phyloP scores from a whole-genome alignment of 2,329 filamentous ascomycete genomes.

The Rutstroemia sp. region DNA sequence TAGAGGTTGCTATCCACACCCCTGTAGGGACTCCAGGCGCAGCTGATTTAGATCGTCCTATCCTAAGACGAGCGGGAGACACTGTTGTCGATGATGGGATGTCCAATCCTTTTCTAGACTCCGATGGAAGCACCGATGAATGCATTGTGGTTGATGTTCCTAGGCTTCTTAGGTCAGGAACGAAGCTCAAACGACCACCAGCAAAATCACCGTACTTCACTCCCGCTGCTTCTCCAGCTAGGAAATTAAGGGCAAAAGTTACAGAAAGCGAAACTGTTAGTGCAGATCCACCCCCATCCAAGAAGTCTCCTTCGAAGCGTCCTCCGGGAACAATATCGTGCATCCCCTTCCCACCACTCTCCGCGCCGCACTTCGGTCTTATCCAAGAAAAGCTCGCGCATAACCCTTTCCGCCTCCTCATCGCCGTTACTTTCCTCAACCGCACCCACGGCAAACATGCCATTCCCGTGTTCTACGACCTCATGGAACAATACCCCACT shows the following conservation, averaged over 20 bases:
- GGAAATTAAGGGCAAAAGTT: constrained; percentile 1
- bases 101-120: constrained; percentile 13
- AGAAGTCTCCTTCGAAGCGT: constrained; percentile 14
- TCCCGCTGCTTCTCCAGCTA: constrained; percentile 5
- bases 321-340: constrained; percentile 36
- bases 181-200: constrained; percentile 19
- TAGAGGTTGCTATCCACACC: constrained; percentile 8
- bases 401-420: constrained; percentile 71
- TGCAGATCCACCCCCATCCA: not conserved
- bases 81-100: not conserved
- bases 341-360: constrained; percentile 61
- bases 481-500: constrained; percentile 63
- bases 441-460: constrained; percentile 67
- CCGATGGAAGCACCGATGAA: constrained; percentile 13
- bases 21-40: constrained; percentile 1
- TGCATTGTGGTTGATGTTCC: constrained; percentile 11
- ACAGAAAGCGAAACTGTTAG: not conserved
- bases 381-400: constrained; percentile 73
- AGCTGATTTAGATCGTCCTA: not conserved
- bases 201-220: constrained; percentile 29
- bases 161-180: not conserved
- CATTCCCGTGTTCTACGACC: constrained; percentile 64
- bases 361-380: constrained; percentile 60
- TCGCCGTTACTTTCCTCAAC: constrained; percentile 81
- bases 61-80: not conserved